phyloP scores from a whole-genome alignment of 176 grass and related monocot species.

The Urochloa ruziziensis region DNA sequence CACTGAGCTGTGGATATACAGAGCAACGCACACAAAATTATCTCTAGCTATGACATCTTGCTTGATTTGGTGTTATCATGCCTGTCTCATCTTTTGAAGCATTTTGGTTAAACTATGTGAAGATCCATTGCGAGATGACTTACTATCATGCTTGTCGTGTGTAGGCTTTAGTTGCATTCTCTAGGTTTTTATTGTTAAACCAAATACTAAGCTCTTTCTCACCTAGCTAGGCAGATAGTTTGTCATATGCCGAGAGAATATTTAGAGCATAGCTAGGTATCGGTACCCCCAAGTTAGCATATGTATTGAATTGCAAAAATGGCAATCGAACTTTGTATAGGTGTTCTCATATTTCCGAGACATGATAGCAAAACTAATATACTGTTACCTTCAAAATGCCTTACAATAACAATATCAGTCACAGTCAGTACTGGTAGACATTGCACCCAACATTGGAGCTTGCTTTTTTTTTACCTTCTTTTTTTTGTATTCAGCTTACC shows the following conservation, averaged over 20 bases:
- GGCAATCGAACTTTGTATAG: background rate
- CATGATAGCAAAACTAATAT: background rate
- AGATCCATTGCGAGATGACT: background rate
- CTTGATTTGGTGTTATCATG: conserved; percentile 22
- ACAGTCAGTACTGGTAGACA: background rate
- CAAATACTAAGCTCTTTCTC: background rate
- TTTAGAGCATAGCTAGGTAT: background rate
- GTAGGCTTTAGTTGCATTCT: background rate
- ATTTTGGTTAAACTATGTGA: conserved; percentile 17
- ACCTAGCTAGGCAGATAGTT: background rate
- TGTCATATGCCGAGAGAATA: background rate
- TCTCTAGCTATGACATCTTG: background rate
- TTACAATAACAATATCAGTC: background rate
- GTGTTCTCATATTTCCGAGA: background rate
- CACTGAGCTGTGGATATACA: background rate
- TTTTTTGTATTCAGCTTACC: background rate
- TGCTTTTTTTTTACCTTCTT: background rate
- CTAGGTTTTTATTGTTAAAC: background rate
- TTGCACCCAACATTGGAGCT: background rate
- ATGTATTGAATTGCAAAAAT: background rate
- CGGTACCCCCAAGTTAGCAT: background rate
- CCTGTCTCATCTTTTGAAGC: conserved; percentile 37
- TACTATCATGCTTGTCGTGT: background rate
- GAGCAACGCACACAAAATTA: background rate
- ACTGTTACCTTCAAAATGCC: background rate